Conservation (phyloP, 805 yeast species). For the Schizosaccharomyces lindneri region DNA sequence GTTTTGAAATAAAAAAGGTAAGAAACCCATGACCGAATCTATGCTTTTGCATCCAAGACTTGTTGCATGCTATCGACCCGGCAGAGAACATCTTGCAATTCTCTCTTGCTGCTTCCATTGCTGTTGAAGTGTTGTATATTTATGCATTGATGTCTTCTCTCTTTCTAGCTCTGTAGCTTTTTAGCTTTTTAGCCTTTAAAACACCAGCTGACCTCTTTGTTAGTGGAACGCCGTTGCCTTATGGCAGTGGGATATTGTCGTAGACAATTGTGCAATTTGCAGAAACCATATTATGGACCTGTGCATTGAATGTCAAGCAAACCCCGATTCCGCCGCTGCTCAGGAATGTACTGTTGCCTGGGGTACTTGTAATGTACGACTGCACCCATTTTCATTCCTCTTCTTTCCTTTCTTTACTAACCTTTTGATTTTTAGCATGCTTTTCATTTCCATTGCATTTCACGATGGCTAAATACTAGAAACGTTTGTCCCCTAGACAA, state of each 20-base stretch:
- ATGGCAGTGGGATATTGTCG: constrained; percentile 93
- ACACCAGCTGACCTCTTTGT: neutral
- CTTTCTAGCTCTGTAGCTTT: neutral
- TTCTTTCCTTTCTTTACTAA: neutral
- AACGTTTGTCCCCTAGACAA: constrained; percentile 65
- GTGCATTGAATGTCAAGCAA: constrained; percentile 84
- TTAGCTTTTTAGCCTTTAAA: neutral
- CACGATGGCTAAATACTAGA: constrained; percentile 84
- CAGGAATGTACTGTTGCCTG: constrained; percentile 85
- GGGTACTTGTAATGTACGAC: constrained; percentile 55
- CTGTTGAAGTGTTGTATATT: too few relatives aligned
- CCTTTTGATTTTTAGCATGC: constrained; percentile 29
- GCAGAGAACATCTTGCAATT: neutral
- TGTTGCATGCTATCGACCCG: too few relatives aligned
- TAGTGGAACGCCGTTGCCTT: constrained; percentile 97
- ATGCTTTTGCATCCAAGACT: too few relatives aligned
- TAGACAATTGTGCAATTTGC: constrained; percentile 94
- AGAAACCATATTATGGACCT: constrained; percentile 95
- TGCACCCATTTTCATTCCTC: neutral
- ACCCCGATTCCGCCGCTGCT: constrained; percentile 32
- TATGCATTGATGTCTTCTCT: too few relatives aligned
- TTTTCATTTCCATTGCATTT: constrained; percentile 92
- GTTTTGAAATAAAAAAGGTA: too few relatives aligned
- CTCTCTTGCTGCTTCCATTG: neutral
- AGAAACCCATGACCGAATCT: too few relatives aligned